Evolutionary conservation across 345 rosid species (phyloP), one percentile per base, ranked within the genome.

Genomic region (Litchi chinensis): DNA sequence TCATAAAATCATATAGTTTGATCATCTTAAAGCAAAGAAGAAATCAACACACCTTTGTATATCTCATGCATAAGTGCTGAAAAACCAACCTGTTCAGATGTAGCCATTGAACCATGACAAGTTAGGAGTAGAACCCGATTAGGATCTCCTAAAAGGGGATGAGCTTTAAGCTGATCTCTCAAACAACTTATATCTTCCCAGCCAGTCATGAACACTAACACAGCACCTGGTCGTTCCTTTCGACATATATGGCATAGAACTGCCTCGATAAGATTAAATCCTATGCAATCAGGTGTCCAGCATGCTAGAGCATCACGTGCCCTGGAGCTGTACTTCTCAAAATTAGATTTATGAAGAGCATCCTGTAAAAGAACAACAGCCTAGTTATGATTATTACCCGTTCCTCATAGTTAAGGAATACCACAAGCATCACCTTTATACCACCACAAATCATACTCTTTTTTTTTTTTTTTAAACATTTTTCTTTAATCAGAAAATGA

Each of bases 91-190:
- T 93, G 99, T 80, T 96, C 99, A 77, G 98, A 89, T 75, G 95
- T 93, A 62, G 99, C 98, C 98, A 96, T 96, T 70, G 98, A 96
- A 84, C 99, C 99, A 78, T 96, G 99, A 68, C 99, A 96, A 68
- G 93, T 88, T 75, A 94, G 77, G 76, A 96, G 91, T 79, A 93
- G 84, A 76, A 96, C 93, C 84, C 99, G 91, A 83, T 93, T 96
- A 65, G 99, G 99, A 84, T 96, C 99, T 67, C 98, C 99, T 52
- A 96, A 64, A 82, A 96, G 98, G 28, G 98, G 99, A 88, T 96
- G 98, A 70, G 98, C 94, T 84, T 93, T 93, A 66, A 96, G 87
- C 87, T 96, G 98, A 84, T 96, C 99, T 78, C 90, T 92, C 75
- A 96, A 83, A 76, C 91, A 90, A 83, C 92, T 96, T 81, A 94